phyloP scores from a whole-genome alignment of 352 stramenopile genomes.

The Phytophthora macrochlamydospora region DNA sequence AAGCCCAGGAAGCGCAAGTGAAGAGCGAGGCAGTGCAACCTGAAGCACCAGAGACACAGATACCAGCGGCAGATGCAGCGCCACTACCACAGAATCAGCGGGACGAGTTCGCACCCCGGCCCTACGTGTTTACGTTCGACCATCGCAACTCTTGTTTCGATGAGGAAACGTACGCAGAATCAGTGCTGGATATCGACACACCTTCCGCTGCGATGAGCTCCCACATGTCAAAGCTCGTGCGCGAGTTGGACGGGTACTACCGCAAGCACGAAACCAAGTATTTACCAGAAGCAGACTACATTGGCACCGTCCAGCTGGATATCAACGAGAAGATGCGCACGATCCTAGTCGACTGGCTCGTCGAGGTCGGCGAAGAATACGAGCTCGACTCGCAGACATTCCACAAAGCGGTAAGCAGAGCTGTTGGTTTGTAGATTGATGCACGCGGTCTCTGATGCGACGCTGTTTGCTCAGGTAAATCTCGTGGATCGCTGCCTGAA shows the following conservation, averaged over 20 bases:
- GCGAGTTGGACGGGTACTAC: constrained; percentile 69
- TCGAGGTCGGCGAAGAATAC: constrained; percentile 90
- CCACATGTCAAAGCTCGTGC: constrained; percentile 60
- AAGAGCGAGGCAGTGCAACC: constrained; percentile 8
- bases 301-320: constrained; percentile 90
- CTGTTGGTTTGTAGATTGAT: neutral
- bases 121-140: constrained; percentile 62
- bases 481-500: constrained; percentile 84
- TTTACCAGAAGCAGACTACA: constrained; percentile 61
- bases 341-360: constrained; percentile 99
- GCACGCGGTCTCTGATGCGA: neutral
- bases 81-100: neutral
- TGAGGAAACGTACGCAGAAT: constrained; percentile 50
- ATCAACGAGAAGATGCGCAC: constrained; percentile 99
- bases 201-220: constrained; percentile 28
- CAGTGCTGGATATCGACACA: constrained; percentile 69
- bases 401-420: constrained; percentile 66
- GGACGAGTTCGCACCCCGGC: constrained; percentile 46
- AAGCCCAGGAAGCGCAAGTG: constrained; percentile 6
- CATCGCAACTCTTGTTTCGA: constrained; percentile 78
- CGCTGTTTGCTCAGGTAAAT: constrained; percentile 48
- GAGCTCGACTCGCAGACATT: constrained; percentile 84
- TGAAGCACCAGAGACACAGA: constrained; percentile 28
- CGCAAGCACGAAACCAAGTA: constrained; percentile 82
- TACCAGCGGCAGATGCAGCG: constrained; percentile 3